Percentiles rank a stretch among this genome's conserved stretches.
Evolutionary conservation across 139 green algal genomes (phyloP).

Genomic region (Tetradesmus lagerheimii): DNA sequence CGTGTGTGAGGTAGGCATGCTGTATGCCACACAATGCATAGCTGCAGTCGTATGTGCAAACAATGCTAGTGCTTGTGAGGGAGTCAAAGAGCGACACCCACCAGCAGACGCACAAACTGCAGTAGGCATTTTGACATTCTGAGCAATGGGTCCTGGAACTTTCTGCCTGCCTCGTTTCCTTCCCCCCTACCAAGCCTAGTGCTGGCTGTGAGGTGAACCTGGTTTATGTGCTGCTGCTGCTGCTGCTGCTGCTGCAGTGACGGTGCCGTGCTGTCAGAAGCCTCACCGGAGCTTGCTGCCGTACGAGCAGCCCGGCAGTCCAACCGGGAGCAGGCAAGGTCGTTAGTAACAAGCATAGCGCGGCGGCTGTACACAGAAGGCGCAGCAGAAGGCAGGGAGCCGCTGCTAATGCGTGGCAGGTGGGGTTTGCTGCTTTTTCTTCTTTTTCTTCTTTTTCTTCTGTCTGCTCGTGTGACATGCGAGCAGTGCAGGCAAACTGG

Average conservation of each 20-base stretch:
- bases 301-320: conserved; percentile 56
- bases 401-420: conserved; percentile 36
- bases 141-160: too few relatives aligned
- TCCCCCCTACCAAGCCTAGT: too few relatives aligned
- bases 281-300: conserved; percentile 59
- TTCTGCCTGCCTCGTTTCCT: too few relatives aligned
- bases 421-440: not conserved
- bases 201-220: too few relatives aligned
- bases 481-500: too few relatives aligned
- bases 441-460: too few relatives aligned
- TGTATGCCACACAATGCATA: too few relatives aligned
- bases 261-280: conserved; percentile 54
- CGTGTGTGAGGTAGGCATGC: conserved; percentile 31
- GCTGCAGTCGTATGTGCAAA: not conserved
- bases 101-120: too few relatives aligned
- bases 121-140: too few relatives aligned
- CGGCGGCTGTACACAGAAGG: conserved; percentile 56
- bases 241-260: conserved; percentile 12
- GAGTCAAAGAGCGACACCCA: too few relatives aligned
- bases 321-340: conserved; percentile 63
- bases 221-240: not conserved
- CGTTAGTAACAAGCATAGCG: conserved; percentile 60
- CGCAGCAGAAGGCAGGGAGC: conserved; percentile 64
- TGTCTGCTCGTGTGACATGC: too few relatives aligned
- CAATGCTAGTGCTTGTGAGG: not conserved